Evolutionary conservation across 768 basidiomycete genomes (phyloP), one percentile per base, ranked within the genome.

Genomic region (Panaeolus papilionaceus): DNA sequence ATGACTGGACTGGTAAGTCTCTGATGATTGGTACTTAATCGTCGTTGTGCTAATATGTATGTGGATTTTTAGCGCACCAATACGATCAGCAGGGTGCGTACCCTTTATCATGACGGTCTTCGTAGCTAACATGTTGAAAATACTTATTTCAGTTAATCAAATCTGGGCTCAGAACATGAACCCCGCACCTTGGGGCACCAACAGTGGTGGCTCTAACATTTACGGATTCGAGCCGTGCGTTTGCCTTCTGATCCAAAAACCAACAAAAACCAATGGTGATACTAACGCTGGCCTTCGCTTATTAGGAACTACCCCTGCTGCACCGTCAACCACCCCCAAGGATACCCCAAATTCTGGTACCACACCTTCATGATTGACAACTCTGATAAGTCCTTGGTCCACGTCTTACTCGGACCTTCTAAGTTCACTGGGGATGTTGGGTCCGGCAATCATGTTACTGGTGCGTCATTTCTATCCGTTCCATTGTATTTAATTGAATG

Each of bases 171-270:
- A 81, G 67, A 73, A 68, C 18, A 81, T 81, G 75, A 72, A 81
- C 47, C 80, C 80, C 1, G 68, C 75, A 16, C 80, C 80, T 12
- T 81, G 77, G 77, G 79, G 76, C 18, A 77, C 78, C 44, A 82
- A 82, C 58, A 78, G 78, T 3, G 79, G 79, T 1, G 76, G 80
- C 61, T 80, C 79, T 0, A 83, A 82, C 61, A 79, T 83, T 6
- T 83, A 80, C 64, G 82, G 82, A 1, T 81, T 81, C 63, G 82
- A 82, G 69, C 81, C 81, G 80, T 82, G 66, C 9, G 77, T 74
- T 6, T 7, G n/a, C 16, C 62, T 28, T 20, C 11, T 20, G 0
- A 33, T 40, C 39, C 39, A 44, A 44, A 44, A n/a, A 1, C 14
- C 42, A 44, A 16, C 42, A 44, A 18, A 44, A 18, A 44, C 18